Base-by-base conservation (phyloP, 768 basidiomycete genomes). In the Phanerodontia chrysosporium region DNA sequence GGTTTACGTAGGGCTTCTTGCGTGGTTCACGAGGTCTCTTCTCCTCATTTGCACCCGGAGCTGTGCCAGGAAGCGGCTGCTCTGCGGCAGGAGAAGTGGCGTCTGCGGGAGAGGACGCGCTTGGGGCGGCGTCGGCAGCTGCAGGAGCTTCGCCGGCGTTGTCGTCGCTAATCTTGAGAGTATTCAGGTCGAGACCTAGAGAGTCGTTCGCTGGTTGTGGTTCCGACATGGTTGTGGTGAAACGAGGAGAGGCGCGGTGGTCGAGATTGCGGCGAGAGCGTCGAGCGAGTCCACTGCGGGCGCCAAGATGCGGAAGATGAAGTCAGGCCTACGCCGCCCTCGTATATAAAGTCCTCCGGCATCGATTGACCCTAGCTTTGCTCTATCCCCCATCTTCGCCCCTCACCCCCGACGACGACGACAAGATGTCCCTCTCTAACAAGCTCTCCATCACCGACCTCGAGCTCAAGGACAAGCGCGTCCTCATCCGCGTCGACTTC, bases 401-500 rank as follows among this genome's bases (percentile, higher is more conserved):
- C n/a, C 52, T 25, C 52, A 9, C 36, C 24, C 36, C 52, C 10
- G 22, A 53, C 39, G 18, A 62, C 59, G 72, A 61, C 74, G 61
- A 82, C 69, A n/a, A n/a, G 66, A 87, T 98, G 95, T 97, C 95
- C 59, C 89, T 98, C 73, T 87, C 95, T 25, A 94, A 88, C 78
- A 98, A 98, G 75, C 84, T 98, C 65, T 83, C 90, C 62, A 92
- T 98, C 76, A 90, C 86, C 62, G 96, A 98, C 75, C 78, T 96
- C 70, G 83, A 88, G 66, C 86, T 98, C 81, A 84, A 84, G 65
- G 88, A 79, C 68, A 93, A 90, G 74, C 90, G 91, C 64, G 91
- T 95, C 66, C 88, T 96, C 70, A 91, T 96, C 70, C 90, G 93
- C 66, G 95, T 95, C 65, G 94, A 96, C 79, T 96, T 96, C 80